These are phyloP conservation scores for Cladosporium sp. DNA, from an alignment of 2,329 filamentous ascomycete species.

Conservation along the genomic window DNA sequence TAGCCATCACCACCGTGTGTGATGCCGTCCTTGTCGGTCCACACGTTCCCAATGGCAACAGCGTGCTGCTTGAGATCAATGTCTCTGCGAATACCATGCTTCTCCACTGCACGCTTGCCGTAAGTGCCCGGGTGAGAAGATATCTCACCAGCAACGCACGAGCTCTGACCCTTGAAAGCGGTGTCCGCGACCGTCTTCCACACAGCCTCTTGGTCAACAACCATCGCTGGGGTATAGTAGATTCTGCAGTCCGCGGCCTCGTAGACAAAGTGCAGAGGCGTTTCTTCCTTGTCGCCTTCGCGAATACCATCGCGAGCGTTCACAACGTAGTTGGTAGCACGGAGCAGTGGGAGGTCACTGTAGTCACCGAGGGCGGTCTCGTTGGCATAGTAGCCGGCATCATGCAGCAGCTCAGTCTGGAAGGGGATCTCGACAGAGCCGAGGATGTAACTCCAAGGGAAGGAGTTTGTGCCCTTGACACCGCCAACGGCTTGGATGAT, in stretches of 20 bases:
- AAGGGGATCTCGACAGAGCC: conserved; percentile 28
- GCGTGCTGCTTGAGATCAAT: conserved; percentile 28
- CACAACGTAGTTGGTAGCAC: conserved; percentile 30
- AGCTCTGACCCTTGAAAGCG: conserved; percentile 34
- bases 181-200: conserved; percentile 48
- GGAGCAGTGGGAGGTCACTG: conserved; percentile 31
- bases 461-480: conserved; percentile 46
- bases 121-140: neutral
- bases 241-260: conserved; percentile 55
- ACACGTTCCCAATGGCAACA: conserved; percentile 27
- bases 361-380: conserved; percentile 34
- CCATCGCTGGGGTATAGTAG: conserved; percentile 55
- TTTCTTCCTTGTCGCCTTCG: conserved; percentile 40
- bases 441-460: conserved; percentile 31
- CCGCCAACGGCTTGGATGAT: conserved; percentile 50
- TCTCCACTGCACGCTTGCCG: conserved; percentile 3
- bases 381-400: conserved; percentile 32
- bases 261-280: conserved; percentile 53
- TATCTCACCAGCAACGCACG: conserved; percentile 37
- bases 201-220: conserved; percentile 49
- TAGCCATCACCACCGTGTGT: conserved; percentile 27
- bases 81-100: conserved; percentile 26
- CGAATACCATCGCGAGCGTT: conserved; percentile 38
- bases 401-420: conserved; percentile 28
- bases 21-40: conserved; percentile 29